Percentiles rank a stretch among this genome's conserved stretches.
Conservation (phyloP, 768 basidiomycete genomes). For the Hypholoma sublateritium region DNA sequence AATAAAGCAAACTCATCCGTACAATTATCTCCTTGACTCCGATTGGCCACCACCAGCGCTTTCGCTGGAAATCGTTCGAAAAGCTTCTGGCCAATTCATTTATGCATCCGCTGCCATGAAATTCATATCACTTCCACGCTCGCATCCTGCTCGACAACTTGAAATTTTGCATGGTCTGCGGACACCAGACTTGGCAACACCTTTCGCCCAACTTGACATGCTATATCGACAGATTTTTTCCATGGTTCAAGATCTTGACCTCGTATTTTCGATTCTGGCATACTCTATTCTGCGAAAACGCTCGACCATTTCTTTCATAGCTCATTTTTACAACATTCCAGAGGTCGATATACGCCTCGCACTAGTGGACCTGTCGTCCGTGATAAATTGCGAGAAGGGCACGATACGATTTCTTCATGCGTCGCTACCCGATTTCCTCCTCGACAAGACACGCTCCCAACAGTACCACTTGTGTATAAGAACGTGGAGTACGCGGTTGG, state of each 20-base stretch:
- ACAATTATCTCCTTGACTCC: neutral
- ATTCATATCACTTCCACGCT: neutral
- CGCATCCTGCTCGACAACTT: neutral
- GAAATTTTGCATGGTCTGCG: neutral
- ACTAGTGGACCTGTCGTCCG: neutral
- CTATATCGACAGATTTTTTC: neutral
- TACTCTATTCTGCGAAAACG: neutral
- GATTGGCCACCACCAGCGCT: slow-evolving; percentile 1
- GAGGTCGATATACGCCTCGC: neutral
- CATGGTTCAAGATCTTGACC: neutral
- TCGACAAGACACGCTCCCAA: neutral
- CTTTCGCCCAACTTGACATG: neutral
- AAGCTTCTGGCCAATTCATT: slow-evolving; percentile 3
- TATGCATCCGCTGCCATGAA: slow-evolving; percentile 1
- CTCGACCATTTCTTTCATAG: neutral
- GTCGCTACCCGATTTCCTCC: neutral
- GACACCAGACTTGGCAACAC: neutral
- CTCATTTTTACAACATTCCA: neutral
- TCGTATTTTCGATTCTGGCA: neutral
- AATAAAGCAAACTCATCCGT: neutral
- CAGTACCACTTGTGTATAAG: neutral
- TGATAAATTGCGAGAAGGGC: neutral
- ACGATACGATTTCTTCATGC: neutral
- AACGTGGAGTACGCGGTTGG: neutral
- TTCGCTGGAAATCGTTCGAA: neutral